Evolutionary conservation across 2,329 filamentous ascomycete species (phyloP), one percentile per base, ranked within the genome.

Genomic region (Arthrobotrys entomopaga): DNA sequence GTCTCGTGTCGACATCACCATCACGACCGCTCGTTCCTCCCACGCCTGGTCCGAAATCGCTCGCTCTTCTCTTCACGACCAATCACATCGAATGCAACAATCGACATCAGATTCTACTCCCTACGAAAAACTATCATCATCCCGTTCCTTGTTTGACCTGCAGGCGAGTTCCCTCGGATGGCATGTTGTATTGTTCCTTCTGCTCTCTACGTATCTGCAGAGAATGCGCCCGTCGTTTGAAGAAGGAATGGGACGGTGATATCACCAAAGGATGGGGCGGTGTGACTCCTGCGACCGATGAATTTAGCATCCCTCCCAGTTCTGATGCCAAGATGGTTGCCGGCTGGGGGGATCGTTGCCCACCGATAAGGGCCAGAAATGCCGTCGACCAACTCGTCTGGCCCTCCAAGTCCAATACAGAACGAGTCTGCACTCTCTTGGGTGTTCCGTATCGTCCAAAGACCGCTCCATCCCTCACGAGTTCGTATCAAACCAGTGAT

Each of bases 211-310:
- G 71, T 13, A 69, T 75, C 34, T 75, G 71, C 59, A 65, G 59
- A 22, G 59, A 70, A 20, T 75, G 71, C 24, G 65, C 65, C 3
- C 16, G 48, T 22, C 54, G 65, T 26, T 60, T 75, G 15, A 69
- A 57, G 40, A 75, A 69, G 54, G 71, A 75, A n/a, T 75, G 71
- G 71, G 49, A 70, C 15, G 71, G 70, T 16, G 71, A 75, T 40
- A 70, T 75, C 22, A 75, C 71, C 13, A 69, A 65, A 29, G 71
- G 71, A 10, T 75, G 71, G 71, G 71, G 71, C 8, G 63, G 54
- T 8, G 71, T 75, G 16, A 60, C 63, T 10, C 54, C 63, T 24
- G 70, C 63, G 53, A 52, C 29, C 50, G 70, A 74, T 24, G 70
- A 74, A 38, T 74, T 67, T 74, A 74, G 46, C 40, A 26, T 42